These are phyloP conservation scores for Rubroshorea leprosula DNA, from an alignment of 345 rosid genomes.

Conservation along the genomic window DNA sequence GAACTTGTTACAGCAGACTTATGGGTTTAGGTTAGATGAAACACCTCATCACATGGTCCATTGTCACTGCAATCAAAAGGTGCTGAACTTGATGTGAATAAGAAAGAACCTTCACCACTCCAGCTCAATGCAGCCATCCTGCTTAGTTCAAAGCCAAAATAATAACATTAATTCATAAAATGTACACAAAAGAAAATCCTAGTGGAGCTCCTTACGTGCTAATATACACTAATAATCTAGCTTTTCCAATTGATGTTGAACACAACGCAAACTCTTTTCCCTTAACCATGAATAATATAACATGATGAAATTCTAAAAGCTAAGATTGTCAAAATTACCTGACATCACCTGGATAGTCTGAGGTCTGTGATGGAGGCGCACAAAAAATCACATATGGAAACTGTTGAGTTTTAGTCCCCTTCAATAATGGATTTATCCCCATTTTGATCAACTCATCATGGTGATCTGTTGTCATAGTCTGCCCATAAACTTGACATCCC, in stretches of 20 bases:
- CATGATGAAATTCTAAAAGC: not conserved
- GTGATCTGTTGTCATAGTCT: slow-evolving; percentile 71
- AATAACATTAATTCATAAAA: slow-evolving; percentile 1
- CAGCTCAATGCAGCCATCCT: slow-evolving; percentile 84
- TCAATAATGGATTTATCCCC: slow-evolving; percentile 76
- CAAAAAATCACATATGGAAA: slow-evolving; percentile 82
- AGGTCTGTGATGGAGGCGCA: slow-evolving; percentile 85
- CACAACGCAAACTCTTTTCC: too few species aligned
- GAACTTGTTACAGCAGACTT: not conserved
- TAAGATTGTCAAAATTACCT: slow-evolving; percentile 33
- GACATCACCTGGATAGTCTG: slow-evolving; percentile 76
- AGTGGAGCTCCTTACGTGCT: too few species aligned
- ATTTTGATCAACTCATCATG: slow-evolving; percentile 69
- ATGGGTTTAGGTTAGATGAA: slow-evolving; percentile 7
- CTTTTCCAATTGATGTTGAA: too few species aligned
- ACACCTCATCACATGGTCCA: slow-evolving; percentile 82
- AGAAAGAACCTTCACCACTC: slow-evolving; percentile 84
- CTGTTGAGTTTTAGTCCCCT: slow-evolving; percentile 36
- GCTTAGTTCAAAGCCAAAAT: slow-evolving; percentile 18
- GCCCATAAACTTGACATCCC: slow-evolving; percentile 71
- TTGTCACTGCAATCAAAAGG: slow-evolving; percentile 74
- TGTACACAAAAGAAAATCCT: not conserved
- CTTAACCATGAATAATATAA: too few species aligned
- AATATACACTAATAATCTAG: too few species aligned
- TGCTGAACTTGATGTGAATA: slow-evolving; percentile 90